A percentile compares a stretch with the other conserved stretches of the same genome.
These are phyloP conservation scores for Quercus mongolica DNA, from an alignment of 306 rosid genomes.

Conservation along the genomic window DNA sequence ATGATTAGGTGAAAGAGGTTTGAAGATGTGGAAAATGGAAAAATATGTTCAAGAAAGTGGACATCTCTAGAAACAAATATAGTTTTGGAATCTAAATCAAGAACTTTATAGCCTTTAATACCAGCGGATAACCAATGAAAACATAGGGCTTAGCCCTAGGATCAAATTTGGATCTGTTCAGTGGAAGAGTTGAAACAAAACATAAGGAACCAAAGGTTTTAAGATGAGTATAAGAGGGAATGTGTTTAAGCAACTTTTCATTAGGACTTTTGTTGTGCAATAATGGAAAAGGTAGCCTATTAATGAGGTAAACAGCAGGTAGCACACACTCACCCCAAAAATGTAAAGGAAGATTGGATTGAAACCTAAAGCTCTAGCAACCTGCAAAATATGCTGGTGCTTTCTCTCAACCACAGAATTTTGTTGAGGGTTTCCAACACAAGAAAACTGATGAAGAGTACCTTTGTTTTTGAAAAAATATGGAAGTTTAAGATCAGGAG, in stretches of 20 bases:
- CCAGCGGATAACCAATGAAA: background rate
- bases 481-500: background rate
- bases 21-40: too few species aligned
- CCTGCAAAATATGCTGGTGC: background rate
- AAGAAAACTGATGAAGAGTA: background rate
- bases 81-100: background rate
- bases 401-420: background rate
- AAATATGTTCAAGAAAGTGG: background rate
- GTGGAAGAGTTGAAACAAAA: background rate
- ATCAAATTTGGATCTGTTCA: background rate
- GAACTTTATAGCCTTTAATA: background rate
- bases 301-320: background rate
- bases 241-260: background rate
- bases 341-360: background rate
- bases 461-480: background rate
- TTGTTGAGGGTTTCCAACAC: background rate
- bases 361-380: background rate
- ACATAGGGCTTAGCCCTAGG: background rate
- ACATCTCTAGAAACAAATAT: background rate
- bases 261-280: background rate
- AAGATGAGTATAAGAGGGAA: background rate
- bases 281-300: background rate
- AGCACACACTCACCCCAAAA: background rate
- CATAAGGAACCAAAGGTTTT: background rate
- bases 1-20: background rate